Conservation (phyloP, 2,329 filamentous ascomycete genomes). For the Colletotrichum shisoi region DNA sequence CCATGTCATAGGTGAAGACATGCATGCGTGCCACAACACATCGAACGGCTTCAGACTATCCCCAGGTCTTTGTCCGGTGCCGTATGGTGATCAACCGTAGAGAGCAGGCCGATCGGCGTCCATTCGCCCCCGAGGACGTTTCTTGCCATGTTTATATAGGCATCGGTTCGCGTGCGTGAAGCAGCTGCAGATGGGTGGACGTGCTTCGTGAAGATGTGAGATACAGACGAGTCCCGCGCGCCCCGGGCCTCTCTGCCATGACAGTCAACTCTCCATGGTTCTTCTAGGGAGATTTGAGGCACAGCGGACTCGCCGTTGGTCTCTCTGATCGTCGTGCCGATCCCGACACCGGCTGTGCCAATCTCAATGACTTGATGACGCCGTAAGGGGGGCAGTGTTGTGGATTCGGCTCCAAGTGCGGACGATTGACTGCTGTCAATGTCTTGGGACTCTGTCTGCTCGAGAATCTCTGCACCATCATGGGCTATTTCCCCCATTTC, state of each 20-base stretch:
- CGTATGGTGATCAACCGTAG: conserved; percentile 48
- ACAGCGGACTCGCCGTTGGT: neutral
- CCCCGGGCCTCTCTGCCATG: neutral
- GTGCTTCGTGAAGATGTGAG: neutral
- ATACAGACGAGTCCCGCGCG: neutral
- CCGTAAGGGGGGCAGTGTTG: neutral
- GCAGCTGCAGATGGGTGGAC: neutral
- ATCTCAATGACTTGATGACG: neutral
- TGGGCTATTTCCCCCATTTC: conserved; percentile 57
- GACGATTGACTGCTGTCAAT: conserved; percentile 12
- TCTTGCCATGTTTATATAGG: conserved; percentile 48
- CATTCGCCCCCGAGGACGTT: conserved; percentile 45
- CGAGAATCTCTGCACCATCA: conserved; percentile 8
- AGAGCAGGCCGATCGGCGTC: conserved; percentile 48
- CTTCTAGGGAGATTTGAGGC: neutral
- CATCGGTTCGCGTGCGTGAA: conserved; percentile 46
- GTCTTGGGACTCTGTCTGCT: conserved; percentile 7
- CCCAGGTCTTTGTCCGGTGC: conserved; percentile 48
- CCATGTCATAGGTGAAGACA: neutral
- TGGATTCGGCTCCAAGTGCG: neutral
- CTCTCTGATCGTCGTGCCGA: neutral
- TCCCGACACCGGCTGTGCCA: neutral
- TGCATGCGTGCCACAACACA: neutral
- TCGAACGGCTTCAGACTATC: neutral
- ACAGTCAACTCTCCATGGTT: neutral